phyloP scores from a whole-genome alignment of 2,329 filamentous ascomycete species.

The Alternaria rosae region DNA sequence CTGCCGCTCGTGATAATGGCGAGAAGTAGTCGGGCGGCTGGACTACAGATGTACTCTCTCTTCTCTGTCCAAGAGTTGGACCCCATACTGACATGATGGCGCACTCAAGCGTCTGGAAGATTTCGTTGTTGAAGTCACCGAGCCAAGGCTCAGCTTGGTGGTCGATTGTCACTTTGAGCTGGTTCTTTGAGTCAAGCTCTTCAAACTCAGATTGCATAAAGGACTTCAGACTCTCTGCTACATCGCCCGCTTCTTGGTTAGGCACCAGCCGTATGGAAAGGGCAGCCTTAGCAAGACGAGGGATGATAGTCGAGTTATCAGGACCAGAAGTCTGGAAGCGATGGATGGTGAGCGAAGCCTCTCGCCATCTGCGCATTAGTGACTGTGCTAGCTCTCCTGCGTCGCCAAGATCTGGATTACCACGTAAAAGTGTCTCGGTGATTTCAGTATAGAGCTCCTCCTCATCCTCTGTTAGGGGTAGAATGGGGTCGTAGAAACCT shows the following conservation, averaged over 20 bases:
- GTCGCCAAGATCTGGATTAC: constrained; percentile 70
- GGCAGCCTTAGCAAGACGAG: constrained; percentile 84
- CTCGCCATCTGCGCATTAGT: constrained; percentile 92
- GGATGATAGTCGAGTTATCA: constrained; percentile 87
- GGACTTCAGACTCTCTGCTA: constrained; percentile 70
- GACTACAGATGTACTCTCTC: constrained; percentile 10
- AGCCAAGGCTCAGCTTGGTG: constrained; percentile 97
- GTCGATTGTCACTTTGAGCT: constrained; percentile 81
- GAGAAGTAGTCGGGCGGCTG: constrained; percentile 27
- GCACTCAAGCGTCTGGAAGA: constrained; percentile 86
- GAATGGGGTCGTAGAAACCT: constrained; percentile 85
- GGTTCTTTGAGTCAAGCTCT: constrained; percentile 79
- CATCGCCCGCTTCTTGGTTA: constrained; percentile 84
- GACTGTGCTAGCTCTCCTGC: constrained; percentile 78
- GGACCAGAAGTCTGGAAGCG: constrained; percentile 91
- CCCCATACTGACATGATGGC: constrained; percentile 89
- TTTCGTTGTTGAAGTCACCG: constrained; percentile 86
- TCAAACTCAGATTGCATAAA: constrained; percentile 77
- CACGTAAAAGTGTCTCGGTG: constrained; percentile 74
- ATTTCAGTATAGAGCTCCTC: constrained; percentile 85
- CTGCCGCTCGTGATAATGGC: constrained; percentile 14
- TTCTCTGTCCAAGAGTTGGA: constrained; percentile 53
- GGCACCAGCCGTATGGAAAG: constrained; percentile 92
- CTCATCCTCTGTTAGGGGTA: constrained; percentile 77
- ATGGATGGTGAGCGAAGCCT: constrained; percentile 93